Base-by-base conservation (phyloP, 1,139 yeast species). In the Pichia cactophila region DNA sequence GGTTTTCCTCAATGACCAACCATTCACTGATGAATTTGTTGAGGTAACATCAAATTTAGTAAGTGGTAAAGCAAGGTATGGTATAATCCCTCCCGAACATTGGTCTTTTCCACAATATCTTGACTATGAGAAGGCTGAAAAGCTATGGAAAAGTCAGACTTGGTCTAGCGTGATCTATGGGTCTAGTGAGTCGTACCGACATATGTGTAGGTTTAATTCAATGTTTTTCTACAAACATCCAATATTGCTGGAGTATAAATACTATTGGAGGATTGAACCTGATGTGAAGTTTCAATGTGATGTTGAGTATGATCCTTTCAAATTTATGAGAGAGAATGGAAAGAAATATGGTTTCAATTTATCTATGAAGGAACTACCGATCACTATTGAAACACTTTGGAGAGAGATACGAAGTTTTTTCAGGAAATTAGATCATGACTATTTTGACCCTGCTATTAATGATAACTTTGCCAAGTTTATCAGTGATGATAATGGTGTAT, bases 31-130 rank as follows among this genome's bases (percentile, higher is more conserved):
- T 2, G 72, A 72, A 41, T 80, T 81, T 61, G 72, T 69, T 46
- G 61, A 59, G 7, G 60, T 67, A 26, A 73, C 79, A 4, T 52
- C 73, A 3, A 62, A 67, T 37, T 55, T 77, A 51, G 74, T 80
- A 12, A 75, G 84, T 40, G 92, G 92, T 6, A 70, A 68, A 6
- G 75, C 80, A 33, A 73, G 77, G 56, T 86, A 80, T 61, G 92
- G 86, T 2, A 57, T 68, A 20, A 78, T 86, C 31, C 86, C 87
- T 1, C 45, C 45, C 16, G 82, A 80, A 54, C 84, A 81, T 62
- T 85, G 94, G 94, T 74, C 83, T 3, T 81, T 80, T 57, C 94
- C 94, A 0, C 78, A 72, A 7, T 77, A 74, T 72, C 74, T 85
- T 48, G 86, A 84, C 64, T 70, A 67, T 57, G 69, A 72, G 1